phyloP scores from a whole-genome alignment of 495 filamentous ascomycete genomes.

The Xylaria curta region DNA sequence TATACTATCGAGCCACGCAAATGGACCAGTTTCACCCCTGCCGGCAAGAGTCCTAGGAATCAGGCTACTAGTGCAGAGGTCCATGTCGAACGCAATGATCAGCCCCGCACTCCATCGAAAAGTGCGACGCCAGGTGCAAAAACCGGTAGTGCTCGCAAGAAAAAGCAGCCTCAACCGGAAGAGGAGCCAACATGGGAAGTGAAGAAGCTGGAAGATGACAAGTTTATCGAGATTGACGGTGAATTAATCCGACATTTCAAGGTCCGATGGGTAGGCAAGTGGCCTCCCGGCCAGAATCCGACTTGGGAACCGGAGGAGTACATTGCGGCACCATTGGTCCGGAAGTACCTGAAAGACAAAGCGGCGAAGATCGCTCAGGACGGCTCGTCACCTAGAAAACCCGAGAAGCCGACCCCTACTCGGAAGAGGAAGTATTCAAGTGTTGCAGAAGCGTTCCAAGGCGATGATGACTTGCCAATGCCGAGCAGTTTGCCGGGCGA shows the following conservation, averaged over 20 bases:
- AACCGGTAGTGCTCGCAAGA: conserved; percentile 11
- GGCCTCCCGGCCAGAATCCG: conserved; percentile 53
- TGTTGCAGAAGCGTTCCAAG: conserved; percentile 50
- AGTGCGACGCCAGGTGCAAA: not conserved
- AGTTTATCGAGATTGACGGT: conserved; percentile 38
- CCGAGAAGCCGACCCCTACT: conserved; percentile 23
- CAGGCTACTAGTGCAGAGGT: conserved; percentile 9
- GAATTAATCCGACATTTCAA: conserved; percentile 39
- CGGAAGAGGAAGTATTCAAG: conserved; percentile 43
- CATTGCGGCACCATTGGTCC: conserved; percentile 41
- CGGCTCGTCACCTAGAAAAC: not conserved
- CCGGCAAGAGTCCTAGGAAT: conserved; percentile 27
- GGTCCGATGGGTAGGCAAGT: conserved; percentile 56
- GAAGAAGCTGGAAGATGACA: conserved; percentile 46
- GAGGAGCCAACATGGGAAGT: conserved; percentile 43
- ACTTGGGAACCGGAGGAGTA: conserved; percentile 56
- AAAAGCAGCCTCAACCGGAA: conserved; percentile 10
- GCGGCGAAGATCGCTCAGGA: conserved; percentile 22
- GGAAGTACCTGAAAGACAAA: conserved; percentile 39
- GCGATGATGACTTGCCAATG: conserved; percentile 30
- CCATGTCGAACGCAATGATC: not conserved
- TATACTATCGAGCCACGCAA: not conserved
- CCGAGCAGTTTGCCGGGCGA: not conserved
- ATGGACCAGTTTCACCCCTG: conserved; percentile 31
- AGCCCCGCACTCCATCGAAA: not conserved